Base-by-base conservation (phyloP, 805 yeast genomes). In the Ogataea philodendri region DNA sequence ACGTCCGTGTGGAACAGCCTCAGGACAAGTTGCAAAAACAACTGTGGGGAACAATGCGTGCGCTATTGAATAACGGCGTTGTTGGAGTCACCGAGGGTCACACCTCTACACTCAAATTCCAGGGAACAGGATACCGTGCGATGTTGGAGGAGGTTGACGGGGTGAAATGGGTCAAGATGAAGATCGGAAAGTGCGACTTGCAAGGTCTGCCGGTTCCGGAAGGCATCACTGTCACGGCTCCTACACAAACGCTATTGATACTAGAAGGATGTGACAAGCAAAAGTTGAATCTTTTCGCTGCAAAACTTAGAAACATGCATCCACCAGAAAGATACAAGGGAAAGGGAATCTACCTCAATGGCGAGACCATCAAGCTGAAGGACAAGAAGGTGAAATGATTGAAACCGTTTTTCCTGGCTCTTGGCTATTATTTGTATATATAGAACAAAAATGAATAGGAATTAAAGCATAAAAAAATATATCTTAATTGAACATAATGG, bases 301-400 rank as follows among this genome's bases (percentile, higher is more conserved):
- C 95, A 10, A 76, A 78, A 39, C 70, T 93, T 47, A 81, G 97
- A 61, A 76, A 76, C 51, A 78, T 78, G 70, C 86, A 85, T 59
- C 95, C 95, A 43, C 99, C 99, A 29, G 99, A 93, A 67, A 97
- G 97, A 24, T 93, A 93, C 63, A 93, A 93, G 67, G 98, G 98
- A 59, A 94, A 94, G 52, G 99, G 99, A 57, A 83, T 93, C 32
- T 93, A 83, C 59, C 82, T 93, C 32, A 84, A 89, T 62, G 84
- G 79, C 55, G 97, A 93, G 68, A 87, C 94, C 32, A 83, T 93
- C 61, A 81, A 78, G 59, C 70, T 90, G 57, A 93, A 93, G 74
- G 86, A 82, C 51, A 86, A 86, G 74, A 90, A 88, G 74, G 85
- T 90, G 61, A 90, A 93, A 79, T 90, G 73, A 59, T 26, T n/a